phyloP scores from a whole-genome alignment of 306 rosid species.

The Prunus armeniaca region DNA sequence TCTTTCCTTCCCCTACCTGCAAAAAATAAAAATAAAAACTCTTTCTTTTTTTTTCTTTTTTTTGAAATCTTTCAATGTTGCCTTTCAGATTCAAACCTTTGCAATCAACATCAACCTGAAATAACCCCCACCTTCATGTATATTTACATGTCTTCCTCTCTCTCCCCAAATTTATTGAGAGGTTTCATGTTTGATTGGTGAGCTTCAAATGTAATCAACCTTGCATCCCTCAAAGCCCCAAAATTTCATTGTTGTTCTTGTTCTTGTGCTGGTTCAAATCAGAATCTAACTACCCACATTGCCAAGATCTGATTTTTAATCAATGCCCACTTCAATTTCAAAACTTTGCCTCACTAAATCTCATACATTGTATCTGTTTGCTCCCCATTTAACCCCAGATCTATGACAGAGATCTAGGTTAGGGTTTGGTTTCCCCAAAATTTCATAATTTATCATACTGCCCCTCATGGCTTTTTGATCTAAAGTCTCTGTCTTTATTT shows the following conservation, averaged over 20 bases:
- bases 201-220: neutral
- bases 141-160: neutral
- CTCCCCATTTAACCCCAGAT: conserved; percentile 8
- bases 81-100: conserved; percentile 9
- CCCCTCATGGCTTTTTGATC: conserved; percentile 43
- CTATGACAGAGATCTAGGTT: conserved; percentile 56
- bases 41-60: neutral
- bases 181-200: conserved; percentile 13
- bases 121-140: neutral
- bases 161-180: neutral
- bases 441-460: conserved; percentile 6
- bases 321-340: conserved; percentile 38
- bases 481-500: conserved; percentile 25
- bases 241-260: neutral
- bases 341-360: conserved; percentile 31
- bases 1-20: neutral
- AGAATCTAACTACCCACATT: conserved; percentile 15
- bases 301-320: conserved; percentile 39
- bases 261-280: neutral
- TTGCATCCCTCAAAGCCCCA: neutral
- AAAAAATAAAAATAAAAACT: neutral
- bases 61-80: neutral
- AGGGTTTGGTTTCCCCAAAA: conserved; percentile 22
- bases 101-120: neutral
- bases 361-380: conserved; percentile 21